Base-by-base conservation (phyloP, 176 grass and related monocot genomes). In the Lolium perenne region DNA sequence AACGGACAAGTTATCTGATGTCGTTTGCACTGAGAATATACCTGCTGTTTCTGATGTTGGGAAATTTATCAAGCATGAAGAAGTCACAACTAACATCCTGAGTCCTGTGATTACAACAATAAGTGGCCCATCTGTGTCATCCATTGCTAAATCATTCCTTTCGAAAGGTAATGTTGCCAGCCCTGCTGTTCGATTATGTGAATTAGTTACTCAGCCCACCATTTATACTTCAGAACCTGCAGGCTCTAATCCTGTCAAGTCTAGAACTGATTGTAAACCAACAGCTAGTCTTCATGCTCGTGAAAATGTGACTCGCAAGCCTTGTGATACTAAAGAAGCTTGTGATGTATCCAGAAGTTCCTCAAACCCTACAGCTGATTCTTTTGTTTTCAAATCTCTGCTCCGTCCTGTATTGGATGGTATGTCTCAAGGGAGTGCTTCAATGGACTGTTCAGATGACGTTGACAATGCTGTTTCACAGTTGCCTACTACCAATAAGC, bases 371-470 rank as follows among this genome's bases (percentile, higher is more conserved):
- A 26, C 11, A 54, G 50, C 77, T 45, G 43, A 87, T 81, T 10
- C 81, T 81, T 35, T 81, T 11, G 21, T 75, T 88, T 75, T 21
- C 29, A 88, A 77, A 85, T 76, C 76, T 77, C 21, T 15, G 41
- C 17, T 61, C 22, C 71, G 40, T 55, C n/a, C 60, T 76, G 63
- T 20, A 18, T 43, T 70, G 80, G 89, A 91, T 81, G 89, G 85
- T 46, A 85, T 81, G 85, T 91, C 85, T 22, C 89, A 91, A 38
- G 89, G 89, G 32, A 88, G 89, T 81, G 89, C 89, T 60, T 82
- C 87, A 88, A 91, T 91, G 89, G 89, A 91, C 61, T 91, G 86
- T 69, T 91, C 89, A 85, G 89, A 91, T 54, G 89, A 88, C 53
- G 59, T 83, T 69, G 76, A 60, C 60, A 81, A 76, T 85, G 69